These are phyloP conservation scores for Aspergillus luchuensis DNA, from an alignment of 2,329 filamentous ascomycete species.

Conservation along the genomic window DNA sequence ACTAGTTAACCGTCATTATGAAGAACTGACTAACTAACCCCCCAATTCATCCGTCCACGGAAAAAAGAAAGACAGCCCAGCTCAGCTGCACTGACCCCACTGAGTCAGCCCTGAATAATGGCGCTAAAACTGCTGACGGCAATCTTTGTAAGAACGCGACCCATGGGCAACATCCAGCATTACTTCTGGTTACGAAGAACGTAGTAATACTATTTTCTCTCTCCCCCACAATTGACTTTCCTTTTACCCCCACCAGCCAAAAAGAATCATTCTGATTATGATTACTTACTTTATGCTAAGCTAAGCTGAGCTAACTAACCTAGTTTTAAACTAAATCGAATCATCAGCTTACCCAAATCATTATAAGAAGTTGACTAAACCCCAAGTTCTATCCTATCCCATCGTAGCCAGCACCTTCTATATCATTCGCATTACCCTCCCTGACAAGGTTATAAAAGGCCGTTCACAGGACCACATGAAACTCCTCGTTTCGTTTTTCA, in stretches of 20 bases:
- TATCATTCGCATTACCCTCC: conserved; percentile 21
- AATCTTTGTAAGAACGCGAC: conserved; percentile 26
- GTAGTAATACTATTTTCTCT: neutral
- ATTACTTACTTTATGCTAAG: too few relatives aligned
- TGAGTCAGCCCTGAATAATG: conserved; percentile 8
- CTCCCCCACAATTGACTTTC: neutral
- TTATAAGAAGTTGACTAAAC: conserved; percentile 33
- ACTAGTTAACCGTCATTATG: neutral
- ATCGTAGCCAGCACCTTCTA: conserved; percentile 22
- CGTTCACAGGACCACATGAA: conserved; percentile 31
- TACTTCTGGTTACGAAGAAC: too few relatives aligned
- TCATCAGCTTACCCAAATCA: conserved; percentile 8
- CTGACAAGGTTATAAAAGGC: conserved; percentile 30
- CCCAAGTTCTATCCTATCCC: too few relatives aligned
- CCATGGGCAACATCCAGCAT: too few relatives aligned
- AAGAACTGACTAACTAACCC: neutral
- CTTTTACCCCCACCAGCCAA: neutral
- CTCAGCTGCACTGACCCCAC: neutral
- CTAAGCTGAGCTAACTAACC: too few relatives aligned
- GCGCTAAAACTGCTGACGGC: conserved; percentile 28
- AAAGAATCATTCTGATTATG: neutral
- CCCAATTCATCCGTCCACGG: too few relatives aligned
- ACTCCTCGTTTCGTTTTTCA: conserved; percentile 38
- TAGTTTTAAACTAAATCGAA: too few relatives aligned
- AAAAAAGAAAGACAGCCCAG: too few relatives aligned